Conservation (phyloP, 225 moss, liverwort and hornwort genomes). For the Climacium dendroides region DNA sequence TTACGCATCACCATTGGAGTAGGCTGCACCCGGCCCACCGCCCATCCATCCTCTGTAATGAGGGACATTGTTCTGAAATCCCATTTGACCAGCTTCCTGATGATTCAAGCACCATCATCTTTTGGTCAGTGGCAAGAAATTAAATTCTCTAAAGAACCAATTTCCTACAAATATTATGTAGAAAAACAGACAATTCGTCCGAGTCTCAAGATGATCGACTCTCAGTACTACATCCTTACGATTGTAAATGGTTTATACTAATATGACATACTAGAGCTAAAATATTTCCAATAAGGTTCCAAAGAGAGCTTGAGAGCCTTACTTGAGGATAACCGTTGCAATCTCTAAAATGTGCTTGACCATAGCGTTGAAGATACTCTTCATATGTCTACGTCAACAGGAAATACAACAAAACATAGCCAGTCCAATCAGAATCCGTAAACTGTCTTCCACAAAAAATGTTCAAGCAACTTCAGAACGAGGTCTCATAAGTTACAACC, state of each 20-base stretch:
- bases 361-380: conserved; percentile 88
- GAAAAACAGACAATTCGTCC: not conserved
- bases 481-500: not conserved
- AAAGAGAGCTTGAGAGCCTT: not conserved
- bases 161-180: not conserved
- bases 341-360: conserved; percentile 59
- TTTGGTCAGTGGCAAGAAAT: not conserved
- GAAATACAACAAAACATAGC: not conserved
- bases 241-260: not conserved
- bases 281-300: not conserved
- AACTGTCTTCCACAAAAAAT: not conserved
- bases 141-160: not conserved
- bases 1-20: conserved; percentile 34
- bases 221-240: not conserved
- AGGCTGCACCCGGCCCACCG: conserved; percentile 24
- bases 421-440: not conserved
- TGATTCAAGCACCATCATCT: not conserved
- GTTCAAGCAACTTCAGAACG: not conserved
- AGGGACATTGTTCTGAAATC: conserved; percentile 14
- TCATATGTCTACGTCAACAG: conserved; percentile 76
- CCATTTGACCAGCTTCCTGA: conserved; percentile 30
- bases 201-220: not conserved
- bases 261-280: not conserved
- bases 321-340: conserved; percentile 68
- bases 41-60: conserved; percentile 35